Base-by-base conservation (phyloP, 176 grass and related monocot species). In the Ananas comosus region DNA sequence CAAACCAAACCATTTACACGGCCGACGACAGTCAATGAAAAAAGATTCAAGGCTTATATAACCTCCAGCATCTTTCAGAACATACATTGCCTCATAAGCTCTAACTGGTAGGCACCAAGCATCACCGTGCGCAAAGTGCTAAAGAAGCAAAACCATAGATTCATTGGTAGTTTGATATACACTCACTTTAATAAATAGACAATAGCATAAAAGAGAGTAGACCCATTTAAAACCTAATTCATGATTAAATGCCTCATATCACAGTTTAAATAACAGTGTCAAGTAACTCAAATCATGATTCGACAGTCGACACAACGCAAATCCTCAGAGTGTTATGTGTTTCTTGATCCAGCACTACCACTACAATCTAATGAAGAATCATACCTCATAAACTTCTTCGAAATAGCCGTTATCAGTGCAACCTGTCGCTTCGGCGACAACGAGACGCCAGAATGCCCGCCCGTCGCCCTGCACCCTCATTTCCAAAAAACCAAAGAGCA, bases 321-420 rank as follows among this genome's bases (percentile, higher is more conserved):
- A 42, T 42, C 33, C 33, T 42, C 4, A 7, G 33, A 42, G 33
- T 42, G 33, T 42, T 42, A 42, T 42, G 33, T 42, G 33, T 56
- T 56, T 56, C 53, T 56, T n/a, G 53, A 56, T 56, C 14, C 54
- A 14, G 18, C 1, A 58, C 7, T 58, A 51, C 49, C 28, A 69
- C 13, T 48, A 42, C 2, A 25, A n/a, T 17, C 13, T 16, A 12
- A 64, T 51, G 14, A 47, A 70, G 1, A 22, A 47, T 0, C 7
- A 33, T 73, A 99, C 94, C 87, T 86, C 77, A 80, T 93, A 93
- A 9, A 93, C 89, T 90, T 92, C 84, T 80, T 99, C 87, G 2
- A 99, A 99, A 72, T 93, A 99, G 65, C 79, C 56, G 54, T 67
- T 66, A 71, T 86, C 64, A 9, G 63, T 66, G 83, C 83, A 99